A percentile compares a stretch with the other conserved stretches of the same genome.
These are phyloP conservation scores for Neopestalotiopsis rosae DNA, from an alignment of 2,329 filamentous ascomycete species.

Conservation along the genomic window DNA sequence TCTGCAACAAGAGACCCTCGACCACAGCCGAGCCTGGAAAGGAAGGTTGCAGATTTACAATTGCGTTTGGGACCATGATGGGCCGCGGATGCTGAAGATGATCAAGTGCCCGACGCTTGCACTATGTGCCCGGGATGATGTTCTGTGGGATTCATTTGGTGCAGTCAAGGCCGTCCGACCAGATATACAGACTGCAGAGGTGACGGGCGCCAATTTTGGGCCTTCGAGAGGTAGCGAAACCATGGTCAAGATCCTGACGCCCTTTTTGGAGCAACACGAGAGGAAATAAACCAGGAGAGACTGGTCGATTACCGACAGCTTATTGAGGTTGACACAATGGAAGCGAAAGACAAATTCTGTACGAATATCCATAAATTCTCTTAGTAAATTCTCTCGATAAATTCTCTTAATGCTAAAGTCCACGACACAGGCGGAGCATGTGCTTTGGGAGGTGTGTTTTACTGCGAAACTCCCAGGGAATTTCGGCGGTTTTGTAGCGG, in stretches of 20 bases:
- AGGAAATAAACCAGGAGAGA: no score
- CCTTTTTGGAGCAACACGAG: no score
- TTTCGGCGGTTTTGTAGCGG: no score
- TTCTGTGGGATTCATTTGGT: constrained; percentile 15
- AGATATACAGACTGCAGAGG: constrained; percentile 4
- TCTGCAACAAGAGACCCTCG: constrained; percentile 18
- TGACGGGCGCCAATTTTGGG: constrained; percentile 17
- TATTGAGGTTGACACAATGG: no score
- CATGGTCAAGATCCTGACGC: constrained; percentile 5
- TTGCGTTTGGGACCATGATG: constrained; percentile 20
- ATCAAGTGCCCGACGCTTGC: constrained; percentile 12
- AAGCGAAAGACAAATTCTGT: no score
- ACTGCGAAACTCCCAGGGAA: no score
- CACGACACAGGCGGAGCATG: no score
- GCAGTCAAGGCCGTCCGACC: background rate
- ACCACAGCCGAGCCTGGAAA: constrained; percentile 18
- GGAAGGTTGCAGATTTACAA: constrained; percentile 20
- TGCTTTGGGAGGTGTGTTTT: no score
- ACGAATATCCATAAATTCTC: no score
- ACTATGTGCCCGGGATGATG: constrained; percentile 19
- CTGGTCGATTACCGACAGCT: no score
- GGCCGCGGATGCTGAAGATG: constrained; percentile 11
- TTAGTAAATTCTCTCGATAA: no score
- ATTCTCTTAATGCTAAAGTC: no score
- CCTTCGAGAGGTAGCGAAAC: constrained; percentile 12